Evolutionary conservation across 495 filamentous ascomycete species (phyloP).

Genomic region (Delitschia confertaspora): DNA sequence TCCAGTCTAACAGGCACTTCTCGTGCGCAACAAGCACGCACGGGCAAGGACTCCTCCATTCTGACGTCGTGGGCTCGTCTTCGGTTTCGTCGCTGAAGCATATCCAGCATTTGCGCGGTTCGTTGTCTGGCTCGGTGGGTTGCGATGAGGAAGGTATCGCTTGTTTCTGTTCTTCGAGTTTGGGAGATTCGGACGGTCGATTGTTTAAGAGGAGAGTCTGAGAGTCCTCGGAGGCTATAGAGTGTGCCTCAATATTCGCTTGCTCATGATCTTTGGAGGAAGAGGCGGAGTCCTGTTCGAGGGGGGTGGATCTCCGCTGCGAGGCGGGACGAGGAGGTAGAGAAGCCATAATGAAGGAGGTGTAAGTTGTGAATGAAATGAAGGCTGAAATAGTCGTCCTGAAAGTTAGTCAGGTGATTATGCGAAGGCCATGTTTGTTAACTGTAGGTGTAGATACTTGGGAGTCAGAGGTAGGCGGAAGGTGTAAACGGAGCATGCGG

Average conservation of each 20-base stretch:
- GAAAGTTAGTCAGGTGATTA: too few species aligned
- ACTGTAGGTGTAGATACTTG: too few species aligned
- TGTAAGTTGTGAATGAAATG: background rate
- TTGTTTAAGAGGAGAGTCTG: constrained; percentile 33
- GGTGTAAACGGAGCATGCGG: too few species aligned
- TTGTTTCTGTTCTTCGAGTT: constrained; percentile 9
- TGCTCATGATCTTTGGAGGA: constrained; percentile 12
- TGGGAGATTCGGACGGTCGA: background rate
- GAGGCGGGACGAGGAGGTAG: constrained; percentile 24
- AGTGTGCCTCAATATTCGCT: constrained; percentile 11
- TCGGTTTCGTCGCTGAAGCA: constrained; percentile 82
- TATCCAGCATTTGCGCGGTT: constrained; percentile 76
- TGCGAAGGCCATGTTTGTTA: too few species aligned
- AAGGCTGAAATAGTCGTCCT: too few species aligned
- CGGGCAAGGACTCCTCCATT: constrained; percentile 81
- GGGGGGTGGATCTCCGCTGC: constrained; percentile 15
- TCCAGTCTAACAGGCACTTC: constrained; percentile 80
- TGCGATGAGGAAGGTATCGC: background rate
- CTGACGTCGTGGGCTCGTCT: constrained; percentile 51
- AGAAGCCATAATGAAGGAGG: constrained; percentile 30
- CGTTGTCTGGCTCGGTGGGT: constrained; percentile 11
- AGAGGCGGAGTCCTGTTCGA: constrained; percentile 4
- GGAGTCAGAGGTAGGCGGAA: too few species aligned
- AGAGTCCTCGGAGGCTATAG: constrained; percentile 30
- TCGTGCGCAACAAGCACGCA: constrained; percentile 88